A percentile compares a stretch with the other conserved stretches of the same genome.
Conservation (phyloP, 2,329 filamentous ascomycete genomes). For the Aspergillus oerlinghausenensis region DNA sequence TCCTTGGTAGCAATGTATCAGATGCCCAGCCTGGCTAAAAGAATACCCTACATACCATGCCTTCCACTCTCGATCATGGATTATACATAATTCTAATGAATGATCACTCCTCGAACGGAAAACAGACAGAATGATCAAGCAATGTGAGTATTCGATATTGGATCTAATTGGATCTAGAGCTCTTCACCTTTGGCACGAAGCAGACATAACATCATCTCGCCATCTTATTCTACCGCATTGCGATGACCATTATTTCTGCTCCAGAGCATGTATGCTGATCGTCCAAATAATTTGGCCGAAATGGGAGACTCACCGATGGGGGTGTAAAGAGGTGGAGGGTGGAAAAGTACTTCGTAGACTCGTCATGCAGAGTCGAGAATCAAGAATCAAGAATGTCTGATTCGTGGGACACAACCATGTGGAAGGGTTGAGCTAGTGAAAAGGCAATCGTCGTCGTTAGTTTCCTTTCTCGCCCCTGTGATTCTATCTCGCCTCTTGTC, state of each 20-base stretch:
- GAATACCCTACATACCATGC: constrained; percentile 14
- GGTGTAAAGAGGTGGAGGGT: no score
- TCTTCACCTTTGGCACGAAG: background rate
- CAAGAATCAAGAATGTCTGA: constrained; percentile 6
- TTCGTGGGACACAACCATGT: constrained; percentile 14
- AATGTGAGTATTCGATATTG: constrained; percentile 9
- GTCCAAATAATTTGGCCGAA: background rate
- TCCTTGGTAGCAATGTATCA: constrained; percentile 14
- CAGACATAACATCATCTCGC: background rate
- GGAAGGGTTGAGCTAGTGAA: constrained; percentile 8
- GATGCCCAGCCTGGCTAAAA: constrained; percentile 14
- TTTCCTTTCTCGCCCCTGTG: background rate
- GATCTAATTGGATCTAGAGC: background rate
- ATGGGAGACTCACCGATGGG: background rate
- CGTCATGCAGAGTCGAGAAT: background rate
- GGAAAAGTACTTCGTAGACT: background rate
- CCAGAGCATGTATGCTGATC: background rate
- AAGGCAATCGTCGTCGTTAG: background rate
- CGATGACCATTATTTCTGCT: background rate
- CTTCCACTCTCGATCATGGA: background rate
- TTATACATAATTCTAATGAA: background rate
- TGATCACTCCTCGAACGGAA: background rate
- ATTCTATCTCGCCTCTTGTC: background rate
- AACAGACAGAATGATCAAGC: constrained; percentile 13
- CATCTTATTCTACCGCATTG: background rate